Conservation (phyloP, 2,329 filamentous ascomycete genomes). For the Aspergillus costaricaensis region DNA sequence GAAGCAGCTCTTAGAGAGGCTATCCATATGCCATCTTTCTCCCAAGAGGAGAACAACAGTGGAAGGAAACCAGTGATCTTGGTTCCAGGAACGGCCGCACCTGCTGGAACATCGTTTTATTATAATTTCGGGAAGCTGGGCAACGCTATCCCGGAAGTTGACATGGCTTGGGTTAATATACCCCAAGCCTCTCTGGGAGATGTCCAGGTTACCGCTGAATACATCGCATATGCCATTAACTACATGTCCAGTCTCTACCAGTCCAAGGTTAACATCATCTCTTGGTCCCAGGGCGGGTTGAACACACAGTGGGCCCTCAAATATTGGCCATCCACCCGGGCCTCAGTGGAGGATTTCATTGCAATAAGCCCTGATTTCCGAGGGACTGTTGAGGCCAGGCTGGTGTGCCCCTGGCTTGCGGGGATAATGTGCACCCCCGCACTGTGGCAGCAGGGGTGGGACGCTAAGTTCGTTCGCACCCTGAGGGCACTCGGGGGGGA, state of each 20-base stretch:
- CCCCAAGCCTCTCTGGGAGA: constrained; percentile 52
- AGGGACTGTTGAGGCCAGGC: constrained; percentile 47
- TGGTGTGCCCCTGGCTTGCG: constrained; percentile 29
- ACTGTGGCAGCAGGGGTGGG: constrained; percentile 46
- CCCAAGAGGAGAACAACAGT: constrained; percentile 45
- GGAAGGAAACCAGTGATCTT: constrained; percentile 52
- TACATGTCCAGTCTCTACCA: constrained; percentile 51
- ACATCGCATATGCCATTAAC: constrained; percentile 60
- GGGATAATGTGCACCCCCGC: constrained; percentile 39
- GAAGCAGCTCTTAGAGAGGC: constrained; percentile 53
- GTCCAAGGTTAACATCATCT: constrained; percentile 49
- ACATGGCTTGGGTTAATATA: constrained; percentile 60
- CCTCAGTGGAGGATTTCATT: constrained; percentile 52
- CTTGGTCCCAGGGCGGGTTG: constrained; percentile 59
- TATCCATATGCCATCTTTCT: constrained; percentile 54
- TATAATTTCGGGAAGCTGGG: constrained; percentile 55
- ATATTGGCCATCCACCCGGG: constrained; percentile 57
- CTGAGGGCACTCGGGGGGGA: constrained; percentile 51
- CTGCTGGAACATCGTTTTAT: constrained; percentile 49
- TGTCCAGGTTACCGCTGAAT: constrained; percentile 56
- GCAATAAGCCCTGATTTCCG: constrained; percentile 57
- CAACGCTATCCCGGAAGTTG: constrained; percentile 43
- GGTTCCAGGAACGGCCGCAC: constrained; percentile 56
- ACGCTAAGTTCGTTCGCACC: constrained; percentile 24
- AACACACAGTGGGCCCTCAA: constrained; percentile 60